Evolutionary conservation across 2,329 filamentous ascomycete species (phyloP), one percentile per base, ranked within the genome.

Genomic region (Fusarium palustre): DNA sequence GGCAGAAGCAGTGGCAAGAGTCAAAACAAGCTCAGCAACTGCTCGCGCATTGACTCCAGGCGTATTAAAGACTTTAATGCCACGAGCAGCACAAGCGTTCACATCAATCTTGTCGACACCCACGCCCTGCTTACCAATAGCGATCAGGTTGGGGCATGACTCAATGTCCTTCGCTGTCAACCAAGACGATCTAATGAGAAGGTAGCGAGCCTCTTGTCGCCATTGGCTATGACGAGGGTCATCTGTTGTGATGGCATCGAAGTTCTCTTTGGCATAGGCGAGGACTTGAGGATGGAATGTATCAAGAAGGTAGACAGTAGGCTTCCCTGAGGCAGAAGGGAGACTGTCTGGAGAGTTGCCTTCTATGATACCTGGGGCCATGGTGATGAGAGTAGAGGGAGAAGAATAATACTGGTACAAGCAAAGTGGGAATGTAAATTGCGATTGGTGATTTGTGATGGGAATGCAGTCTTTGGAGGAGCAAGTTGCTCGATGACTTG

Each of bases 121-220:
- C 11, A 82, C 81, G 2, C 83, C 83, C 33, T 84, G 83, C 70
- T 85, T 84, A 56, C 81, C 81, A 36, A 84, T 80, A 4, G 81
- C 82, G 12, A 76, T 67, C 0, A 85, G 74, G 8, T 78, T 79
- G 0, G 76, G 78, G 31, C 76, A 76, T 2, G 73, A 69, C 7
- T 74, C 73, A 25, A 84, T 67, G 39, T 83, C 82, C 4, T 79
- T 73, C 6, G 78, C 79, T 1, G 79, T 80, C 13, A 84, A 45
- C 11, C 72, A 70, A 0, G 79, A 81, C 0, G 75, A 73, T 34
- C 79, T 76, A 33, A 84, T 75, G 2, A 84, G 66, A 2, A 84
- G 71, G 12, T 78, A 80, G 4, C 78, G 68, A 0, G 81, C 82
- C 5, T 83, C 78, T 22, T 79, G 63, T 12, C 76, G 74, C 82